These are phyloP conservation scores for Globisporangium yorkense DNA, from an alignment of 352 stramenopile genomes.

Conservation along the genomic window DNA sequence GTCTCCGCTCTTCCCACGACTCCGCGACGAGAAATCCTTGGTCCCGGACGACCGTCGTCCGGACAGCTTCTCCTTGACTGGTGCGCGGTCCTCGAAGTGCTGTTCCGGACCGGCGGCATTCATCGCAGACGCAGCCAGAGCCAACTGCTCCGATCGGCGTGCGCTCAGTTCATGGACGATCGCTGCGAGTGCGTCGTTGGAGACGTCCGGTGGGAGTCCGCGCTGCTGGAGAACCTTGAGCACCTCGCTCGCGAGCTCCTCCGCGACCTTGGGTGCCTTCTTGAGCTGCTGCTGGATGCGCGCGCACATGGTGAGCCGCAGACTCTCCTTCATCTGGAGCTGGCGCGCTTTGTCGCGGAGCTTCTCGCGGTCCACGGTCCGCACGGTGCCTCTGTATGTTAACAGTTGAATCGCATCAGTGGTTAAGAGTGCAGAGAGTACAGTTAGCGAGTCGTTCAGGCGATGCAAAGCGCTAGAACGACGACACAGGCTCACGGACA, in stretches of 20 bases:
- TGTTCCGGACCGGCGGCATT: conserved; percentile 3
- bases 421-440: too few species aligned
- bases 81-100: not conserved
- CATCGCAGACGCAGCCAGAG: conserved; percentile 10
- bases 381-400: conserved; percentile 29
- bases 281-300: conserved; percentile 67
- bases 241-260: conserved; percentile 54
- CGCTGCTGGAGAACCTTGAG: conserved; percentile 47
- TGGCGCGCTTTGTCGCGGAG: conserved; percentile 60
- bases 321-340: conserved; percentile 70
- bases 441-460: not conserved
- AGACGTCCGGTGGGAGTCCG: conserved; percentile 26
- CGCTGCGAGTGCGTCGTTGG: conserved; percentile 28
- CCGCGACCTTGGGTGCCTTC: conserved; percentile 56
- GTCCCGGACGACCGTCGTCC: conserved; percentile 16
- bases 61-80: conserved; percentile 8
- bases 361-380: conserved; percentile 59
- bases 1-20: conserved; percentile 6
- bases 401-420: not conserved
- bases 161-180: conserved; percentile 39
- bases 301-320: conserved; percentile 60
- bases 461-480: not conserved
- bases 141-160: conserved; percentile 29
- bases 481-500: conserved; percentile 13
- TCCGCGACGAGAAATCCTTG: conserved; percentile 18